These are phyloP conservation scores for Cenchrus purpureus DNA, from an alignment of 176 grass and related monocot genomes.

Conservation along the genomic window DNA sequence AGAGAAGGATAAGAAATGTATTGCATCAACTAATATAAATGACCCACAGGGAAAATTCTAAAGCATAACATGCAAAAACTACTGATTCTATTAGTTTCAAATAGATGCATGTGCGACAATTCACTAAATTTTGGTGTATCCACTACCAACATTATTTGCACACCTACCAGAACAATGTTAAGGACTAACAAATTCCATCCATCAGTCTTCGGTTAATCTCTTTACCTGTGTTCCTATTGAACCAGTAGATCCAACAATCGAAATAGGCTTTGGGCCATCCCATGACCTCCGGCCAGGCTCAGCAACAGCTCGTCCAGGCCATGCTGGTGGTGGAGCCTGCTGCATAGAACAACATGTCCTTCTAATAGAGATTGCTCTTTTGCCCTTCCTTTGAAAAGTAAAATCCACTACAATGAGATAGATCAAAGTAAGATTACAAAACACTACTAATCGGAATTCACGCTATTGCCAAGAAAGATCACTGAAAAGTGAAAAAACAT, in stretches of 20 bases:
- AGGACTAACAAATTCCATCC: constrained; percentile 5
- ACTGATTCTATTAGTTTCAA: neutral
- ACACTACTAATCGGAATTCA: neutral
- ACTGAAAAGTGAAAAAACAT: neutral
- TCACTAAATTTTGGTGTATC: neutral
- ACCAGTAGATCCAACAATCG: constrained; percentile 93
- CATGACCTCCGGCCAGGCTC: constrained; percentile 66
- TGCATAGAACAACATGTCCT: constrained; percentile 69
- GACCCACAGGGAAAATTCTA: neutral
- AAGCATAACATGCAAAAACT: neutral
- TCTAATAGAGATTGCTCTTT: constrained; percentile 39
- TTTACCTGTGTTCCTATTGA: constrained; percentile 96
- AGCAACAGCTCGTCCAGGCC: constrained; percentile 80
- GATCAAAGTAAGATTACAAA: constrained; percentile 13
- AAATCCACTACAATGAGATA: constrained; percentile 60
- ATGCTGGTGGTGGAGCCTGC: constrained; percentile 74
- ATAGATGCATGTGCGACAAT: constrained; percentile 11
- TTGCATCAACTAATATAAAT: neutral
- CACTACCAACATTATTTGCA: constrained; percentile 12
- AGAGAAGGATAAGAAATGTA: neutral
- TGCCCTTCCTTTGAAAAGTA: constrained; percentile 62
- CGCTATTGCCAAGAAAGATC: neutral
- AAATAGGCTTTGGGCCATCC: constrained; percentile 90
- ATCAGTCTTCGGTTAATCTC: neutral
- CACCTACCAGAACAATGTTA: neutral